phyloP scores from a whole-genome alignment of 1,284 basidiomycete species.

The Cryptococcus depauperatus region DNA sequence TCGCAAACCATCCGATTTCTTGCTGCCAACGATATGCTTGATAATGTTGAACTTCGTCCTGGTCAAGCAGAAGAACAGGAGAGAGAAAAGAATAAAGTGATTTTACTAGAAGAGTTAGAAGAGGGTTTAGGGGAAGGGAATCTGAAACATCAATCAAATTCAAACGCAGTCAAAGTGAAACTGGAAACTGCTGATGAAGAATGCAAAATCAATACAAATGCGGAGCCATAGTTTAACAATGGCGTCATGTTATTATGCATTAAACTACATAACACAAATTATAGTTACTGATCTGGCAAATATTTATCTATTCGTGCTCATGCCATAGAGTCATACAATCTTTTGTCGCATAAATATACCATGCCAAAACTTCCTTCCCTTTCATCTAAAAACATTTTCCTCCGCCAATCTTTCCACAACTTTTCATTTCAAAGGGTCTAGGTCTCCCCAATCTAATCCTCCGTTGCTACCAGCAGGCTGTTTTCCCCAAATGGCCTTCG shows the following conservation, averaged over 20 bases:
- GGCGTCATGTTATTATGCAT: too few species aligned
- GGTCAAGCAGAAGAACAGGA: conserved; percentile 64
- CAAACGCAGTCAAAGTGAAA: too few species aligned
- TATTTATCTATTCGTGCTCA: too few species aligned
- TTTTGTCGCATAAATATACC: neutral
- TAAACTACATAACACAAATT: too few species aligned
- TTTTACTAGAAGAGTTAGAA: neutral
- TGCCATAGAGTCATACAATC: too few species aligned
- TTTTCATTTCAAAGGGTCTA: conserved; percentile 41
- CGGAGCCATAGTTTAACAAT: too few species aligned
- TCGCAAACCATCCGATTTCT: conserved; percentile 90
- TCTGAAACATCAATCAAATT: too few species aligned
- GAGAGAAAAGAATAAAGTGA: conserved; percentile 25
- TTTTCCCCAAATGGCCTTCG: conserved; percentile 27
- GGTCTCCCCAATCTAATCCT: conserved; percentile 40
- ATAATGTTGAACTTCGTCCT: conserved; percentile 68
- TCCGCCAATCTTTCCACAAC: too few species aligned
- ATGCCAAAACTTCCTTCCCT: neutral
- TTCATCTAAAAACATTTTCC: too few species aligned
- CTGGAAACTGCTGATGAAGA: too few species aligned
- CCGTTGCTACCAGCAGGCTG: conserved; percentile 9
- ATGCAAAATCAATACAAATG: too few species aligned
- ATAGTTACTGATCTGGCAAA: too few species aligned
- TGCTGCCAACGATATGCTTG: conserved; percentile 83
- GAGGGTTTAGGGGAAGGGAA: neutral